Evolutionary conservation across 768 basidiomycete genomes (phyloP).

Genomic region (Crepidotus variabilis): DNA sequence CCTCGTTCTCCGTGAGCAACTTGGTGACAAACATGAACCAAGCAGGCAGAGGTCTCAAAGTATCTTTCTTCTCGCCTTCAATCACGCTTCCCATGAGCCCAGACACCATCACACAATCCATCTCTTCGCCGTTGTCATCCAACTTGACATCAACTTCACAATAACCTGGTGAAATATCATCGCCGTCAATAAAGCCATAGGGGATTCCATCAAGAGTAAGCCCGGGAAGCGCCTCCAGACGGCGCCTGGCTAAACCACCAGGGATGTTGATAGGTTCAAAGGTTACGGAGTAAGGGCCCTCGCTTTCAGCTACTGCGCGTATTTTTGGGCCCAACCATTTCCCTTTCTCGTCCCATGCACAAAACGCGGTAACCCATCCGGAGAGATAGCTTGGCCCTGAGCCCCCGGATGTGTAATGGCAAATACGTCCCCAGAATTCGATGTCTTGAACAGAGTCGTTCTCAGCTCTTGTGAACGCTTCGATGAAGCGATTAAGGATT

Average conservation of each 20-base stretch:
- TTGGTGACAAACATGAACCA: neutral
- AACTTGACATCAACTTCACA: slow-evolving; percentile 19
- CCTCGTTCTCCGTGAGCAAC: too few relatives aligned
- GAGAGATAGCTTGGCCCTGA: slow-evolving; percentile 26
- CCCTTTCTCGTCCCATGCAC: slow-evolving; percentile 25
- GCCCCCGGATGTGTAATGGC: slow-evolving; percentile 12
- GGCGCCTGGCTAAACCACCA: too few relatives aligned
- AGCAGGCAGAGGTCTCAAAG: slow-evolving; percentile 13
- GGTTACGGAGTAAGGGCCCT: too few relatives aligned
- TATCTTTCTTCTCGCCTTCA: slow-evolving; percentile 10
- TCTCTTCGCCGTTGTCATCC: slow-evolving; percentile 16
- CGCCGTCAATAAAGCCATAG: slow-evolving; percentile 7
- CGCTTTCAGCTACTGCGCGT: slow-evolving; percentile 6
- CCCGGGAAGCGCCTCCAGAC: neutral
- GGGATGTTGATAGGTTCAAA: too few relatives aligned
- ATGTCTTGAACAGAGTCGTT: too few relatives aligned
- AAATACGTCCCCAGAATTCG: slow-evolving; percentile 35
- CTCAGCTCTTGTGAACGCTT: slow-evolving; percentile 10
- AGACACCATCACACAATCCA: slow-evolving; percentile 19
- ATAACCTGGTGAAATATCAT: slow-evolving; percentile 11
- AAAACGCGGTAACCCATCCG: slow-evolving; percentile 39
- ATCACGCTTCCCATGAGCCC: slow-evolving; percentile 15
- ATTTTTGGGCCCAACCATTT: slow-evolving; percentile 1
- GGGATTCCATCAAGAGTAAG: slow-evolving; percentile 7
- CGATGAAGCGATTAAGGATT: slow-evolving; percentile 16